Conservation (phyloP, 2,329 filamentous ascomycete genomes). For the Fusarium nodosum region DNA sequence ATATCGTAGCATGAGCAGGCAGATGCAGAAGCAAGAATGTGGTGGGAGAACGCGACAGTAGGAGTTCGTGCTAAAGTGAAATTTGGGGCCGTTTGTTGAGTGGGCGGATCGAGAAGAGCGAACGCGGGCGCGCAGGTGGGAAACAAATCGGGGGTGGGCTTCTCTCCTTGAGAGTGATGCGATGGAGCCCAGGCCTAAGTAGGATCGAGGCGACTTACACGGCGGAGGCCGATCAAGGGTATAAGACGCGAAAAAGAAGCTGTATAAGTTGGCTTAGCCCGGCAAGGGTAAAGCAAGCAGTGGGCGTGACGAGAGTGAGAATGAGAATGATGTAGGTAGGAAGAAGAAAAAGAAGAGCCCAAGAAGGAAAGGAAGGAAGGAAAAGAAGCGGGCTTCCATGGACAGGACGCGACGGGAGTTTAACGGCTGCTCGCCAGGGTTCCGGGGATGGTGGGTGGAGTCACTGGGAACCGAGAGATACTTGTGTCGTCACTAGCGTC, state of each 20-base stretch:
- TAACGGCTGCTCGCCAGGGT: slow-evolving; percentile 45
- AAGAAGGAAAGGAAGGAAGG: slow-evolving; percentile 30
- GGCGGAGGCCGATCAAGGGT: slow-evolving; percentile 38
- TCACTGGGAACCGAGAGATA: slow-evolving; percentile 29
- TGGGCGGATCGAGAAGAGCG: slow-evolving; percentile 37
- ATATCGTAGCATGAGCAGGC: slow-evolving; percentile 42
- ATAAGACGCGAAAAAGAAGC: slow-evolving; percentile 37
- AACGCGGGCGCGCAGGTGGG: slow-evolving; percentile 44
- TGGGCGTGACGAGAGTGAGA: slow-evolving; percentile 22
- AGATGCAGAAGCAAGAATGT: slow-evolving; percentile 33
- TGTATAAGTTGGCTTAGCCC: slow-evolving; percentile 12
- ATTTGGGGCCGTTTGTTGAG: slow-evolving; percentile 34
- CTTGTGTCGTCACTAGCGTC: slow-evolving; percentile 10
- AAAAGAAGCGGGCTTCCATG: slow-evolving; percentile 45
- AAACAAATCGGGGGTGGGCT: slow-evolving; percentile 44
- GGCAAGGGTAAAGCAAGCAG: slow-evolving; percentile 12
- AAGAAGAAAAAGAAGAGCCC: slow-evolving; percentile 34
- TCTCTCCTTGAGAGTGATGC: slow-evolving; percentile 39
- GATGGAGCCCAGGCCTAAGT: slow-evolving; percentile 4
- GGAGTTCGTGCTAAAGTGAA: slow-evolving; percentile 28
- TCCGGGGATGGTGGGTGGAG: slow-evolving; percentile 47
- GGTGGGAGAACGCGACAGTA: slow-evolving; percentile 25
- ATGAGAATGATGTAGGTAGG: slow-evolving; percentile 36
- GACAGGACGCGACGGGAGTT: slow-evolving; percentile 48
- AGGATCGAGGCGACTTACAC: slow-evolving; percentile 52